Evolutionary conservation across 148 eudicot species (phyloP).

Genomic region (Cornus kousa): DNA sequence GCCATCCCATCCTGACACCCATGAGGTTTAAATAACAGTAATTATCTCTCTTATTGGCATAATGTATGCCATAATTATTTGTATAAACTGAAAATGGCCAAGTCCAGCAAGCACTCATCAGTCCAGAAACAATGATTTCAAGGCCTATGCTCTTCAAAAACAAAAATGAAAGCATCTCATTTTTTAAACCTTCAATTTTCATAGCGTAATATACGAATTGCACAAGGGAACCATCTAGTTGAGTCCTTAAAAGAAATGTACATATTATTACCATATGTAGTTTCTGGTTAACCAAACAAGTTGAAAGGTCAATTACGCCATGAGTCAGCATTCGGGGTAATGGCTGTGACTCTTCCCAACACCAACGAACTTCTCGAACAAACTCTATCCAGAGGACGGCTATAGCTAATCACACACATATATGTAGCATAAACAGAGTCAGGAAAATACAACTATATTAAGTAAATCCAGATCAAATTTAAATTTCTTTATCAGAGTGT

Average conservation of each 20-base stretch:
- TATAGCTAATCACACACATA: conserved; percentile 58
- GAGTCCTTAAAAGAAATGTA: background rate
- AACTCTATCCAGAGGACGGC: conserved; percentile 95
- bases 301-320: conserved; percentile 72
- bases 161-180: background rate
- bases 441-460: background rate
- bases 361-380: conserved; percentile 97
- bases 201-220: conserved; percentile 3
- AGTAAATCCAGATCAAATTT: background rate
- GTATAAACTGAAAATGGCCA: conserved; percentile 10
- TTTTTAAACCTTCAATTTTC: conserved; percentile 4
- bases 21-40: too few relatives aligned
- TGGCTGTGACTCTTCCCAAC: conserved; percentile 97
- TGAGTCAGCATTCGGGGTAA: conserved; percentile 67
- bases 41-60: background rate
- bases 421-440: conserved; percentile 4
- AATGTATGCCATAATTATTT: background rate
- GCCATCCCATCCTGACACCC: too few relatives aligned
- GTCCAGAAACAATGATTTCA: background rate
- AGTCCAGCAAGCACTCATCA: background rate
- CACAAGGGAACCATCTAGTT: conserved; percentile 9
- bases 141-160: background rate
- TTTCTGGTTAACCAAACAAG: conserved; percentile 90
- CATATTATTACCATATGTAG: conserved; percentile 76
- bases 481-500: background rate